Base-by-base conservation (phyloP, 1,139 yeast species). In the Zygoascus meyerae region DNA sequence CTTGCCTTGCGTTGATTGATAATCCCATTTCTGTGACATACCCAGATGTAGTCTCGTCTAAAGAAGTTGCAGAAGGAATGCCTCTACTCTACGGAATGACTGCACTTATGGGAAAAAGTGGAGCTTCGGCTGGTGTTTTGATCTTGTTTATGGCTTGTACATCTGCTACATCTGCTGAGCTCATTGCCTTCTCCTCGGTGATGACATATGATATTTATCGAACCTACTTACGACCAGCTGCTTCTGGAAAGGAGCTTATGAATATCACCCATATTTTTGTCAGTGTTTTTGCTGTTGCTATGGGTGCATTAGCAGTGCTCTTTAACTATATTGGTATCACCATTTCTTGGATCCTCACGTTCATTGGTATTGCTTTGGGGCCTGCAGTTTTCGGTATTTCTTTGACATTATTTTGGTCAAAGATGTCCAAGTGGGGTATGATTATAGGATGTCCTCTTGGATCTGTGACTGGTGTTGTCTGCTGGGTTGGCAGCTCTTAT, bases 291-390 rank as follows among this genome's bases (percentile, higher is more conserved):
- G 83, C 86, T 11, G 69, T 84, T 48, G 70, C 74, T 14, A 82
- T 86, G 89, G 82, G 89, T 38, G 92, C 82, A 0, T 83, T 86
- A 61, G 78, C 95, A n/a, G 79, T 81, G 57, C 95, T 94, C 2
- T 73, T 86, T 48, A 77, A 79, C 66, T 83, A 86, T 57, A 94
- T 90, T 33, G 83, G 81, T 16, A 80, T 86, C 45, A 77, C 86
- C 28, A 82, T 87, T 83, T 62, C 64, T 42, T 60, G 67, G 11
- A 60, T 76, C 46, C 95, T 95, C 8, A 86, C 82, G 66, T 73
- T 87, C 48, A 86, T 85, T 59, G 69, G 86, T 54, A 86, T 86
- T 92, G 95, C 86, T 44, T 83, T 86, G 55, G 83, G 90, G 16
- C 81, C 92, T 48, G 95, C 90, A 28, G 95, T 86, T 5, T 66